phyloP scores from a whole-genome alignment of 2,329 filamentous ascomycete species.

The Teratosphaeria zuluensis region DNA sequence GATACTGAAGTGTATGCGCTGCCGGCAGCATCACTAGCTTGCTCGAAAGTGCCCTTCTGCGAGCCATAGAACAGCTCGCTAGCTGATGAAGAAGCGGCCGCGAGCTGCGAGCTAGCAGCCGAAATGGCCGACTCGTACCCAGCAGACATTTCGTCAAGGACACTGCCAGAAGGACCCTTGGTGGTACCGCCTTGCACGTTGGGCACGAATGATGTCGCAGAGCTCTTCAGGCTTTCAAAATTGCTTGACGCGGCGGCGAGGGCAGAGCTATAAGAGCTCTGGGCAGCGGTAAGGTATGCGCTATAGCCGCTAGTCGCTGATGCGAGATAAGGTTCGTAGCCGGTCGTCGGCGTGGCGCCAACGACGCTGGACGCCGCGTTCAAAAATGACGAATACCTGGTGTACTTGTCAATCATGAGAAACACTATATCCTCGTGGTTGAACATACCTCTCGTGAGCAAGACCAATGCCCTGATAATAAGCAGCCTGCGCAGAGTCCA shows the following conservation, averaged over 20 bases:
- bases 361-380: slow-evolving; percentile 61
- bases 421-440: not conserved
- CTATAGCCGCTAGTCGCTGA: slow-evolving; percentile 42
- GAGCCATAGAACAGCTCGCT: slow-evolving; percentile 38
- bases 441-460: slow-evolving; percentile 62
- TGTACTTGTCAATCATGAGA: not conserved
- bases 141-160: slow-evolving; percentile 20
- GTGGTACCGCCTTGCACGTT: slow-evolving; percentile 12
- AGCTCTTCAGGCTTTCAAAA: slow-evolving; percentile 16
- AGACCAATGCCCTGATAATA: slow-evolving; percentile 73
- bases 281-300: slow-evolving; percentile 59
- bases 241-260: slow-evolving; percentile 23
- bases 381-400: slow-evolving; percentile 52
- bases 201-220: slow-evolving; percentile 10
- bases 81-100: slow-evolving; percentile 37
- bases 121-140: slow-evolving; percentile 23
- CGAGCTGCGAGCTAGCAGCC: slow-evolving; percentile 33
- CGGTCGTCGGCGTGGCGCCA: slow-evolving; percentile 54
- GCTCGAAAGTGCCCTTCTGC: slow-evolving; percentile 29
- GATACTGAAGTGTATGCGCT: not conserved
- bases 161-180: slow-evolving; percentile 18
- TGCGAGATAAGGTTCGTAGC: not conserved
- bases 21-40: slow-evolving; percentile 7
- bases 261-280: slow-evolving; percentile 26
- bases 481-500: slow-evolving; percentile 53